Conservation (phyloP, 805 yeast genomes). For the Sungouiella blattae region DNA sequence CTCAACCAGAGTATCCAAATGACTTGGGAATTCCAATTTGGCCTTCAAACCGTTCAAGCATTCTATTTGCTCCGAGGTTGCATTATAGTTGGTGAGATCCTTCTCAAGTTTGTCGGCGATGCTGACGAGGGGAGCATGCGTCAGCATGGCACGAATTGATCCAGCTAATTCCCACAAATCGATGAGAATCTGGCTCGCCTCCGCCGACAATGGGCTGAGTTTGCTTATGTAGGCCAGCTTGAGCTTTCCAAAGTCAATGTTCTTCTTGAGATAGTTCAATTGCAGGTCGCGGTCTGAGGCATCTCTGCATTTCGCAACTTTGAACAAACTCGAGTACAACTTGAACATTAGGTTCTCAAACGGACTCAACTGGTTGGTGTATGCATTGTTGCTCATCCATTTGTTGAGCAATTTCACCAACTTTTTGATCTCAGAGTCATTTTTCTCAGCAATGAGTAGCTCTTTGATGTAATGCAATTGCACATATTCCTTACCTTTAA, state of each 20-base stretch:
- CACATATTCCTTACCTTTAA: slow-evolving; percentile 25
- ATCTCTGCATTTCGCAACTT: slow-evolving; percentile 19
- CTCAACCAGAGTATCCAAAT: slow-evolving; percentile 5
- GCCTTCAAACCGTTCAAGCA: slow-evolving; percentile 7
- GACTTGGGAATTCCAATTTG: not conserved
- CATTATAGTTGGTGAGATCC: slow-evolving; percentile 7
- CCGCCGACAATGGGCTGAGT: slow-evolving; percentile 14
- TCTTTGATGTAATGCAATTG: slow-evolving; percentile 37
- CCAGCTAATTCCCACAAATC: slow-evolving; percentile 11
- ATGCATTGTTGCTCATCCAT: slow-evolving; percentile 14
- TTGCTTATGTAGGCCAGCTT: slow-evolving; percentile 14
- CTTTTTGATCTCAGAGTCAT: slow-evolving; percentile 21
- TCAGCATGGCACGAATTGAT: slow-evolving; percentile 9
- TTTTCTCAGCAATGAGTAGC: slow-evolving; percentile 33
- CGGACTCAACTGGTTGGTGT: slow-evolving; percentile 10
- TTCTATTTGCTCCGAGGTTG: slow-evolving; percentile 8
- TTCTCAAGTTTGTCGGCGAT: slow-evolving; percentile 8
- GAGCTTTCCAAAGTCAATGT: slow-evolving; percentile 27
- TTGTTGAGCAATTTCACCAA: slow-evolving; percentile 25
- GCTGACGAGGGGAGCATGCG: slow-evolving; percentile 5
- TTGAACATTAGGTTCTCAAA: slow-evolving; percentile 27
- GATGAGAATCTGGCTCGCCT: slow-evolving; percentile 10
- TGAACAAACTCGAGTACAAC: slow-evolving; percentile 25
- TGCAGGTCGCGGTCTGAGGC: slow-evolving; percentile 21
- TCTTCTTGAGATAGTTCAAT: slow-evolving; percentile 28